Evolutionary conservation across 1,284 basidiomycete genomes (phyloP).

Genomic region (Tilletiopsis washingtonensis): DNA sequence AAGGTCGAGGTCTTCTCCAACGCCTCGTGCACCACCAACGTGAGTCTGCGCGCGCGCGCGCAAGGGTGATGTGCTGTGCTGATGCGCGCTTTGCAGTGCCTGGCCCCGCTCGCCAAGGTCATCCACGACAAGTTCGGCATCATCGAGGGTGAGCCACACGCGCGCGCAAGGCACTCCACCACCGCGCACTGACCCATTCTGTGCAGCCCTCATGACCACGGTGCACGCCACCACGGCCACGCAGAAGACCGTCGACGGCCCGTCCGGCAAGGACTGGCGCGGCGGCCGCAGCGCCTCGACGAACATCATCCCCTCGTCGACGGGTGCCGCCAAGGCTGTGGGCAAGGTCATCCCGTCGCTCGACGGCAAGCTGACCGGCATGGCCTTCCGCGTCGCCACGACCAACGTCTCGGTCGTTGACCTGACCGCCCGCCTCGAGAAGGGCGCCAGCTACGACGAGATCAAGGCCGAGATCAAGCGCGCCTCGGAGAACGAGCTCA

Average conservation of each 20-base stretch:
- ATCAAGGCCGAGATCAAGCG: slow-evolving; percentile 83
- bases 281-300: slow-evolving; percentile 92
- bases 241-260: slow-evolving; percentile 73
- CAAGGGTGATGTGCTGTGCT: no score
- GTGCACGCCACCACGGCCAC: slow-evolving; percentile 79
- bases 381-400: slow-evolving; percentile 96
- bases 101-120: slow-evolving; percentile 96
- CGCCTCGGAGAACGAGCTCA: slow-evolving; percentile 62
- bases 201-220: slow-evolving; percentile 99
- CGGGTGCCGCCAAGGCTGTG: slow-evolving; percentile 95
- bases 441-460: slow-evolving; percentile 68
- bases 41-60: no score
- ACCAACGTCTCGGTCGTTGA: slow-evolving; percentile 97
- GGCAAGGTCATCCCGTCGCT: slow-evolving; percentile 96
- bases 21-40: slow-evolving; percentile 99
- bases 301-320: slow-evolving; percentile 99
- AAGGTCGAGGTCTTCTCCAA: slow-evolving; percentile 90
- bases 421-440: slow-evolving; percentile 87
- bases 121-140: slow-evolving; percentile 69
- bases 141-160: slow-evolving; percentile 52
- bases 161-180: no score
- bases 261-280: slow-evolving; percentile 54
- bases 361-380: slow-evolving; percentile 91
- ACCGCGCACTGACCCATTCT: no score
- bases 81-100: no score